Base-by-base conservation (phyloP, 2,329 filamentous ascomycete genomes). In the Acephala macrosclerotiorum region DNA sequence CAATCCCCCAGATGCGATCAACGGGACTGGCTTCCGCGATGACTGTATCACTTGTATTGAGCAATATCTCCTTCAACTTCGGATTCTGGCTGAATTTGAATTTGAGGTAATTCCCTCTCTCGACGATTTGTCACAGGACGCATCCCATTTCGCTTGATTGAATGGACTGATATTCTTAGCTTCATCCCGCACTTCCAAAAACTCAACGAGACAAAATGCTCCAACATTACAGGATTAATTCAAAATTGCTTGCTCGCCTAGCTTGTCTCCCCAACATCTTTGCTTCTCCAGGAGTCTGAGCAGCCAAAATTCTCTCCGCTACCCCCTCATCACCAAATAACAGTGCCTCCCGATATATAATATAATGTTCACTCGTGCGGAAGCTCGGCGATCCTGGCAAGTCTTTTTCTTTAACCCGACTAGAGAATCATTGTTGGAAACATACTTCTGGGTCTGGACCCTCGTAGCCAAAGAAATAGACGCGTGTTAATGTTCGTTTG, bases 1-100 rank as follows among this genome's bases (percentile, higher is more conserved):
- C 76, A 61, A 79, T 77, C 9, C 76, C 76, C 77, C 77, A 80
- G 16, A 78, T 70, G 2, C 74, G 68, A 68, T 79, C 78, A 26
- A 57, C 64, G 0, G 71, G 71, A 25, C 74, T 70, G 7, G 76
- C 77, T 49, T 79, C 77, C 6, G 72, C 74, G 1, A 79, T 70
- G 47, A 75, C n/a, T 20, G 74, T 66, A 38, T 76, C 70, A 2
- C 76, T 73, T 5, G 77, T 79, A 2, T 67, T 73, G 1, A 79
- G 63, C 45, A 79, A 67, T 51, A 74, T 75, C 14, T 68, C 53
- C 45, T 68, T 71, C 25, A 79, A 64, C 18, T 70, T 64, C 12
- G 59, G 33, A 66, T 77, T 75, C 63, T 77, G 74, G 12, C 72
- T 68, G 56, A 79, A 79, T 70, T 80, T 68, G 56, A 79, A 79